These are phyloP conservation scores for Postia placenta DNA, from an alignment of 768 basidiomycete genomes.

Conservation along the genomic window DNA sequence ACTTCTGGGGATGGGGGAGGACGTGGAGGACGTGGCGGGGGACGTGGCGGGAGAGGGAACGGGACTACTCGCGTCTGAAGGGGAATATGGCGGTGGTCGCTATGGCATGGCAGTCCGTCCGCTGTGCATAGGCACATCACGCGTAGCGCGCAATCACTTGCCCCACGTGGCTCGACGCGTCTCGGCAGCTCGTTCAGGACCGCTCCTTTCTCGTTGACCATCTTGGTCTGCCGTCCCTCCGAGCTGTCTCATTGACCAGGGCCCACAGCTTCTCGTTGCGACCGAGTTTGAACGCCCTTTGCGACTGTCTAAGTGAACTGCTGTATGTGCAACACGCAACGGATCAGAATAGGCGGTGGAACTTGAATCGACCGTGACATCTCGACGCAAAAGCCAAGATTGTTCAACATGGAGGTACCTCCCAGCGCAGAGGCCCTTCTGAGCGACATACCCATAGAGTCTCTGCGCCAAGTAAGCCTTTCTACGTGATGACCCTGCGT, in stretches of 20 bases:
- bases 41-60: neutral
- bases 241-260: too few species aligned
- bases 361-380: too few species aligned
- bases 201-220: too few species aligned
- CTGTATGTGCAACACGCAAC: too few species aligned
- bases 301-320: too few species aligned
- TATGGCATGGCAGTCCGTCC: neutral
- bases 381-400: too few species aligned
- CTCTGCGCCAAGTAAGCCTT: slow-evolving; percentile 12
- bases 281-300: too few species aligned
- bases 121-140: slow-evolving; percentile 1
- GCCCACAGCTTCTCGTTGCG: too few species aligned
- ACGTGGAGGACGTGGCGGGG: neutral
- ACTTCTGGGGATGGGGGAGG: neutral
- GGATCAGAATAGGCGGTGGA: too few species aligned
- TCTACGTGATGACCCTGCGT: neutral
- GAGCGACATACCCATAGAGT: slow-evolving; percentile 10
- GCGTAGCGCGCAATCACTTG: neutral
- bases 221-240: too few species aligned
- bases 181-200: too few species aligned
- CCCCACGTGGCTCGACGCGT: slow-evolving; percentile 12
- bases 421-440: slow-evolving; percentile 9
- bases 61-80: too few species aligned
- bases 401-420: neutral
- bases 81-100: slow-evolving; percentile 2